phyloP scores from a whole-genome alignment of 192 early-diverging fungal species.

The Entophlyctis luteolus region DNA sequence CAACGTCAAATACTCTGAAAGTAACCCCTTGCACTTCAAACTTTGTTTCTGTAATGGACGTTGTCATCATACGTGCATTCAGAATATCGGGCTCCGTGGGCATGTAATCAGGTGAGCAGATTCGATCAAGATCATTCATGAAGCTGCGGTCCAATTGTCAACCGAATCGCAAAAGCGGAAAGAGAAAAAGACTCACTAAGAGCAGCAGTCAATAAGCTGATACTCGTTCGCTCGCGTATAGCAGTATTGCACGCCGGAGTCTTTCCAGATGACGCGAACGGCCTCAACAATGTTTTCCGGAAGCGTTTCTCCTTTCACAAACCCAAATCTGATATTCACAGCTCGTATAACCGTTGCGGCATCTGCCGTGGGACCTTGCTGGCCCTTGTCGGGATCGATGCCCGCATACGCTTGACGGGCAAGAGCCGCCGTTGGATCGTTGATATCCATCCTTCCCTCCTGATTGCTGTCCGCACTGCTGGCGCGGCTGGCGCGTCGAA shows the following conservation, averaged over 20 bases:
- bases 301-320: constrained; percentile 40
- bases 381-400: background rate
- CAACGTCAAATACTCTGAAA: constrained; percentile 62
- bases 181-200: constrained; percentile 36
- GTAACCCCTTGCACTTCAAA: constrained; percentile 53
- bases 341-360: constrained; percentile 32
- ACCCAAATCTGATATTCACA: constrained; percentile 40
- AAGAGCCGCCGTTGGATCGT: constrained; percentile 38
- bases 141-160: constrained; percentile 55
- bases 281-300: constrained; percentile 14
- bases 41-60: constrained; percentile 63
- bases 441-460: constrained; percentile 61
- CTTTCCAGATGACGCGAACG: constrained; percentile 39
- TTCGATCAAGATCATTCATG: constrained; percentile 80
- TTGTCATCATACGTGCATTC: constrained; percentile 64
- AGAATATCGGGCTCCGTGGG: constrained; percentile 70
- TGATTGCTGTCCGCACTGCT: background rate
- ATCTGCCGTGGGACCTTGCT: constrained; percentile 11
- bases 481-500: background rate
- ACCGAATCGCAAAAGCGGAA: constrained; percentile 6
- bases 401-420: constrained; percentile 11
- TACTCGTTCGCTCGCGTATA: constrained; percentile 37
- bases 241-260: constrained; percentile 38
- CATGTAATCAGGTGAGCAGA: constrained; percentile 47
- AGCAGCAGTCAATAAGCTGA: constrained; percentile 44